A percentile compares a stretch with the other conserved stretches of the same genome.
phyloP scores from a whole-genome alignment of 345 rosid species.

The Bruguiera parviflora region DNA sequence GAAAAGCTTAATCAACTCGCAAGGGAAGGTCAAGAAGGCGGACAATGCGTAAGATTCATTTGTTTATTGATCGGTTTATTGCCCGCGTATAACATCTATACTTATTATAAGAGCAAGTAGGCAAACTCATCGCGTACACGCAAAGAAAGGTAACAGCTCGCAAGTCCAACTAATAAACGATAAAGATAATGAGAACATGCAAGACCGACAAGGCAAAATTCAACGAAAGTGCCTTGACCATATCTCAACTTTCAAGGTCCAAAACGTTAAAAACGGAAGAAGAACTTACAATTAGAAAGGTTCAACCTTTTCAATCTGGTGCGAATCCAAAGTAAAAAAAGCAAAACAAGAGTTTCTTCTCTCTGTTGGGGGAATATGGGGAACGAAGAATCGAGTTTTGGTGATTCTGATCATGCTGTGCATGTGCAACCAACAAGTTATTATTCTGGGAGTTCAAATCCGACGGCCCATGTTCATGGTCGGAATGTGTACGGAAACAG shows the following conservation, averaged over 20 bases:
- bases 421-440: slow-evolving; percentile 16
- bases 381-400: slow-evolving; percentile 31
- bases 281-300: neutral
- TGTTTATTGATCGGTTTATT: too few relatives aligned
- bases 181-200: too few relatives aligned
- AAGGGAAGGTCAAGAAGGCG: too few relatives aligned
- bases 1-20: too few relatives aligned
- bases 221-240: neutral
- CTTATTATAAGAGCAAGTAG: too few relatives aligned
- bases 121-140: neutral
- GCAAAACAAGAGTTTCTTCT: neutral
- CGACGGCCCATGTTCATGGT: slow-evolving; percentile 22
- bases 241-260: neutral
- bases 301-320: neutral
- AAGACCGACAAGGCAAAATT: neutral
- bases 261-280: too few relatives aligned
- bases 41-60: too few relatives aligned
- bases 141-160: neutral
- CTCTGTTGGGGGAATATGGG: slow-evolving; percentile 23
- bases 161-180: too few relatives aligned
- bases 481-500: slow-evolving; percentile 4
- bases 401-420: slow-evolving; percentile 22
- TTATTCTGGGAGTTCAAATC: slow-evolving; percentile 34
- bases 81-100: too few relatives aligned
- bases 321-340: too few relatives aligned